Percentiles rank a stretch among this genome's conserved stretches.
Evolutionary conservation across 2,329 filamentous ascomycete species (phyloP).

Genomic region (Aspergillus sp.): DNA sequence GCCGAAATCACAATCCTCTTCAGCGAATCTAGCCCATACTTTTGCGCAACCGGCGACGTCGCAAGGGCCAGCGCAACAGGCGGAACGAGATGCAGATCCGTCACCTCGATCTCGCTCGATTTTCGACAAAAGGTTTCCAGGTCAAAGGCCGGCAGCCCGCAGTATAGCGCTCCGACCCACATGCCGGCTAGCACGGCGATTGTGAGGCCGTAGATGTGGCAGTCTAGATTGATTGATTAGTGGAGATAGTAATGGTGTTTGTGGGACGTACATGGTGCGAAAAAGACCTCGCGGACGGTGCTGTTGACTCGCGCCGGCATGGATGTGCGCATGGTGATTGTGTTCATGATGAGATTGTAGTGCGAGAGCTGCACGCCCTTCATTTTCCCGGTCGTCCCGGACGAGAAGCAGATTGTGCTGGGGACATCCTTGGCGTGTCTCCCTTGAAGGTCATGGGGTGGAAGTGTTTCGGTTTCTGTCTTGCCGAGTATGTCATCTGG

Average conservation of each 20-base stretch:
- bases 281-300: not conserved
- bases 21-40: conserved; percentile 22
- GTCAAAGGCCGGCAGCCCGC: conserved; percentile 23
- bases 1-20: conserved; percentile 27
- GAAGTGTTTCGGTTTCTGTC: conserved; percentile 10
- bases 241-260: too few relatives aligned
- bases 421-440: not conserved
- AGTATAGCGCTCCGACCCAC: conserved; percentile 24
- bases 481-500: conserved; percentile 26
- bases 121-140: conserved; percentile 24
- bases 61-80: conserved; percentile 24
- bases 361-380: not conserved
- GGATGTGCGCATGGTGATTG: not conserved
- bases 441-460: not conserved
- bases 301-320: not conserved
- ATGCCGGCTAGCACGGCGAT: conserved; percentile 24
- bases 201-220: conserved; percentile 26
- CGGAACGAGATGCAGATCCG: conserved; percentile 27
- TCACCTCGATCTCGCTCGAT: conserved; percentile 26
- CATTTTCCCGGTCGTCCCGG: not conserved
- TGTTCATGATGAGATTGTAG: not conserved
- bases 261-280: not conserved
- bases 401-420: not conserved
- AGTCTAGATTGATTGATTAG: conserved; percentile 14
- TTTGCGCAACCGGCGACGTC: conserved; percentile 18